Conservation (phyloP, 495 filamentous ascomycete genomes). For the Achaetomiella virescens region DNA sequence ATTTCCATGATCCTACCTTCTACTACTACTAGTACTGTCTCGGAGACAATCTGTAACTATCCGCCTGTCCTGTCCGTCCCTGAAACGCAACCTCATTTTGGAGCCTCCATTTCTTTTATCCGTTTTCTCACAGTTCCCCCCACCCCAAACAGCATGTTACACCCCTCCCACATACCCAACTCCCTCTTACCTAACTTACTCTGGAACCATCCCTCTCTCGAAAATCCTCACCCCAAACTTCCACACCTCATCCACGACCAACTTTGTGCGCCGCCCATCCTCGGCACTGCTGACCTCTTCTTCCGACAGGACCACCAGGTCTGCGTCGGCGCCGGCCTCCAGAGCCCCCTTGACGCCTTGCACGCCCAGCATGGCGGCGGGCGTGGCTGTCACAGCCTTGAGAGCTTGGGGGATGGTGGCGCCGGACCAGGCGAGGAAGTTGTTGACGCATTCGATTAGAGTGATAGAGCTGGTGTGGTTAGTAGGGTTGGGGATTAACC, state of each 20-base stretch:
- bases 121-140: too few species aligned
- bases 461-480: conserved; percentile 49
- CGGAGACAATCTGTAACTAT: too few species aligned
- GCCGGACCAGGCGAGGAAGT: conserved; percentile 68
- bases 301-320: conserved; percentile 62
- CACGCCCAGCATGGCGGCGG: conserved; percentile 66
- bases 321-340: conserved; percentile 67
- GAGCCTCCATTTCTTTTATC: too few species aligned
- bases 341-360: conserved; percentile 61
- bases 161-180: too few species aligned
- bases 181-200: too few species aligned
- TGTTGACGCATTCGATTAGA: conserved; percentile 73
- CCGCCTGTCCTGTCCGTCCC: too few species aligned
- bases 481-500: too few species aligned
- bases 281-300: neutral
- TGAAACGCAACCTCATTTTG: too few species aligned
- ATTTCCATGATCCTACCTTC: too few species aligned
- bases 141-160: too few species aligned
- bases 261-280: too few species aligned
- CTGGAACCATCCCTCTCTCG: neutral
- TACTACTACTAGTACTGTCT: too few species aligned
- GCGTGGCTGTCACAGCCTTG: conserved; percentile 63
- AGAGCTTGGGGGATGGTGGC: conserved; percentile 58
- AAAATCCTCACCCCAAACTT: conserved; percentile 23
- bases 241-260: conserved; percentile 27